Conservation (phyloP, 1,284 basidiomycete genomes). For the Phellopilus nigrolimitatus region DNA sequence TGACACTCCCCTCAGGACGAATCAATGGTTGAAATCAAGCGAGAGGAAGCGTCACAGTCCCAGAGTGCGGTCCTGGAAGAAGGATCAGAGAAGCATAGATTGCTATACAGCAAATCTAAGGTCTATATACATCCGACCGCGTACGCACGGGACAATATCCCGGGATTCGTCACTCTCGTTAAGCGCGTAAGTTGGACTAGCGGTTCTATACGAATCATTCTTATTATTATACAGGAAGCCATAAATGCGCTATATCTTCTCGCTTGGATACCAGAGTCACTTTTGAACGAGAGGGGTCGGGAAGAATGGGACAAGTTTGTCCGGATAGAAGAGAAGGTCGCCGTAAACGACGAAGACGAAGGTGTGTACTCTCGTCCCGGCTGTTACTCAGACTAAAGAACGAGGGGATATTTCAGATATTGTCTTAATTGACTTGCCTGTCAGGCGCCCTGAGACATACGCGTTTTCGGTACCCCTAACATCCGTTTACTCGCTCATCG, state of each 20-base stretch:
- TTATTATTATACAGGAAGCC: slow-evolving; percentile 49
- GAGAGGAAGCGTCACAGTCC: slow-evolving; percentile 27
- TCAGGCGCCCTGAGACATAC: slow-evolving; percentile 79
- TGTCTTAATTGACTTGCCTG: slow-evolving; percentile 73
- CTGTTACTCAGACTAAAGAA: not conserved
- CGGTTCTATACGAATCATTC: slow-evolving; percentile 11
- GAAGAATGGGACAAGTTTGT: slow-evolving; percentile 84
- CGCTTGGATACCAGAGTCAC: slow-evolving; percentile 81
- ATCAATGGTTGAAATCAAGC: slow-evolving; percentile 80
- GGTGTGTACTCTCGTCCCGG: slow-evolving; percentile 38
- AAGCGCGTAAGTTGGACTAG: slow-evolving; percentile 55
- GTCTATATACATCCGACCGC: slow-evolving; percentile 93
- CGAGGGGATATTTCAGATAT: slow-evolving; percentile 44
- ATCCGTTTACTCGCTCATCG: slow-evolving; percentile 85
- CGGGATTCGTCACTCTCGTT: slow-evolving; percentile 87
- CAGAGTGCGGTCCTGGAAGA: slow-evolving; percentile 30
- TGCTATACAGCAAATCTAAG: slow-evolving; percentile 87
- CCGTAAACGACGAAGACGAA: slow-evolving; percentile 61
- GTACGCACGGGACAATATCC: slow-evolving; percentile 87
- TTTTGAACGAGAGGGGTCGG: slow-evolving; percentile 70
- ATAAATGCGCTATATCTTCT: slow-evolving; percentile 69
- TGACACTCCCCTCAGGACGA: slow-evolving; percentile 37
- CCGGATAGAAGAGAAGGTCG: slow-evolving; percentile 66
- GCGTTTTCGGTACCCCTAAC: slow-evolving; percentile 91
- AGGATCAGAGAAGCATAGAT: slow-evolving; percentile 56